A percentile compares a stretch with the other conserved stretches of the same genome.
Evolutionary conservation across 2,329 filamentous ascomycete genomes (phyloP).

Genomic region (Aspergillus sp.): DNA sequence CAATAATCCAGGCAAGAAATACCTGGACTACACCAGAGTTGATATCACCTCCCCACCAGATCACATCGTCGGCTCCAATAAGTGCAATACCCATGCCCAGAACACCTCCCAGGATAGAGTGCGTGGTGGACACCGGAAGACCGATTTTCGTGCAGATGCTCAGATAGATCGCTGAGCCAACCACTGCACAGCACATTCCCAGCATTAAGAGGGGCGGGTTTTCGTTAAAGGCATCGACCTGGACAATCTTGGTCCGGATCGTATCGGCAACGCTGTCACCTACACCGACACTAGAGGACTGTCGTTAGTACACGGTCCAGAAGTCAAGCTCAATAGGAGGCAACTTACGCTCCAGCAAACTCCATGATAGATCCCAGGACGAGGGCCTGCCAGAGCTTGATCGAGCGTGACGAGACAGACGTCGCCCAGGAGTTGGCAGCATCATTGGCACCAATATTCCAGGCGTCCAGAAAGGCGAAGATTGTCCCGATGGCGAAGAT

Average conservation of each 20-base stretch:
- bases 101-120: conserved; percentile 20
- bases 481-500: conserved; percentile 19
- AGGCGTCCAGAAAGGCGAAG: conserved; percentile 21
- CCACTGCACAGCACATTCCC: conserved; percentile 17
- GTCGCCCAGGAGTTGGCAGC: conserved; percentile 21
- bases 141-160: conserved; percentile 15
- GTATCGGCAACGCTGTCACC: conserved; percentile 17
- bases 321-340: too few species aligned
- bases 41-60: conserved; percentile 19
- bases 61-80: conserved; percentile 11
- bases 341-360: conserved; percentile 14
- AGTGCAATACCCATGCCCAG: conserved; percentile 19
- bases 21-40: conserved; percentile 21
- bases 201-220: conserved; percentile 17
- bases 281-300: conserved; percentile 14
- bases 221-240: conserved; percentile 6
- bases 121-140: conserved; percentile 19
- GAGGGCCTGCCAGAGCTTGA: conserved; percentile 20
- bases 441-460: conserved; percentile 22
- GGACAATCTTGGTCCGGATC: conserved; percentile 18
- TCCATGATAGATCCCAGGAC: conserved; percentile 17
- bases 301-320: neutral
- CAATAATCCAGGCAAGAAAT: conserved; percentile 21
- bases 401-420: conserved; percentile 18
- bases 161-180: conserved; percentile 15